Base-by-base conservation (phyloP, 768 basidiomycete genomes). In the Russula vinacea region DNA sequence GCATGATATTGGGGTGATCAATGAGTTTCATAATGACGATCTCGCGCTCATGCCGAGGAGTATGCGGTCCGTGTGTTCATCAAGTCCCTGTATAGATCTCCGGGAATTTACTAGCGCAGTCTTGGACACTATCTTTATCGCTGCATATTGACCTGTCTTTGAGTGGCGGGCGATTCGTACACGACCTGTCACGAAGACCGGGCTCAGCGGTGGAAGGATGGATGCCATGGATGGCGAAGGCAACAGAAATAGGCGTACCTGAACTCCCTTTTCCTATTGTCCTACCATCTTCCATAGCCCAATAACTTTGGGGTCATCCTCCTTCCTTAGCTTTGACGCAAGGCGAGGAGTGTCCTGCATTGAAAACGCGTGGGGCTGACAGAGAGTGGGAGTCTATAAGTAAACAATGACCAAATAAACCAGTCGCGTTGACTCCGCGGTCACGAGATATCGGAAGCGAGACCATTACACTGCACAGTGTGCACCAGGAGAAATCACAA, bases 1-100 rank as follows among this genome's bases (percentile, higher is more conserved):
- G 88, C 84, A 97, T 85, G 68, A 98, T 86, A 74, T 96, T 94
- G 2, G 94, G 94, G 72, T 98, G 94, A 67, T 95, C 88, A 69
- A 97, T 88, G 66, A 97, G 85, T 75, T 97, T 98, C 94, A 98
- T 95, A 71, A 97, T 88, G 65, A 95, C 92, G 57, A 97, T 96
- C 76, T 98, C 95, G 66, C 94, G 84, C 74, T 96, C 91, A 97
- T 86, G 54, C 88, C 85, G 63, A 91, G 83, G 65, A 87, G 81
- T 65, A 84, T 84, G 69, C 88, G 89, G 70, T 93, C 91, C 14
- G 88, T 81, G 66, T 89, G 84, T 62, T 88, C 87, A 16, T 82
- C 86, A 14, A 88, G 82, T 55, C 84, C 84, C 55, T 83, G 80
- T 64, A 92, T 78, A 26, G 88, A 89, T 67, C 84, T 80, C 44